Evolutionary conservation across 352 stramenopile species (phyloP).

Genomic region (Chrysophaeum taylorii): DNA sequence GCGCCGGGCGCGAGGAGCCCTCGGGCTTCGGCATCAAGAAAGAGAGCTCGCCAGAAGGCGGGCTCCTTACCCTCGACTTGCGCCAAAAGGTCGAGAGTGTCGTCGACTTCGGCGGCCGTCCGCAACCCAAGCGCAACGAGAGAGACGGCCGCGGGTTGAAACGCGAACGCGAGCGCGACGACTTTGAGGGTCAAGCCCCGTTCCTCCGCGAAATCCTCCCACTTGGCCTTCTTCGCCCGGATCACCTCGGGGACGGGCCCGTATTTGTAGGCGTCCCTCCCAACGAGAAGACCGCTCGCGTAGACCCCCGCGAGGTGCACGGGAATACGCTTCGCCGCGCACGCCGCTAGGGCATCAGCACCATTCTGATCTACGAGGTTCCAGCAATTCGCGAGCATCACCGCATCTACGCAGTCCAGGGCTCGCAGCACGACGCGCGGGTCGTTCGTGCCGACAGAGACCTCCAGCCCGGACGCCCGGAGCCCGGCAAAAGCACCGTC

Average conservation of each 20-base stretch:
- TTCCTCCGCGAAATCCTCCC: background rate
- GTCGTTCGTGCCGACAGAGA: conserved; percentile 8
- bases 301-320: conserved; percentile 6
- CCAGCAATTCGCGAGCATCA: conserved; percentile 11
- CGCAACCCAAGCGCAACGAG: background rate
- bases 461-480: background rate
- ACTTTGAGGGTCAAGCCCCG: background rate
- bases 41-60: background rate
- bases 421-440: background rate
- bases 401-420: background rate
- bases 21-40: background rate
- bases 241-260: background rate
- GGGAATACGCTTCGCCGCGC: background rate
- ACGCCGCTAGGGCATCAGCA: background rate
- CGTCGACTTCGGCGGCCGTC: background rate
- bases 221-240: background rate
- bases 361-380: conserved; percentile 8
- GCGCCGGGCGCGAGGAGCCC: background rate
- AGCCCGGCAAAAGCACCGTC: background rate
- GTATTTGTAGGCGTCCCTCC: background rate
- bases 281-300: background rate
- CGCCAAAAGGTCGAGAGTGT: background rate
- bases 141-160: background rate
- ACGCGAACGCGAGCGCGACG: background rate
- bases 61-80: too few species aligned